Evolutionary conservation across 805 yeast genomes (phyloP).

Genomic region (Candida chauliodis): DNA sequence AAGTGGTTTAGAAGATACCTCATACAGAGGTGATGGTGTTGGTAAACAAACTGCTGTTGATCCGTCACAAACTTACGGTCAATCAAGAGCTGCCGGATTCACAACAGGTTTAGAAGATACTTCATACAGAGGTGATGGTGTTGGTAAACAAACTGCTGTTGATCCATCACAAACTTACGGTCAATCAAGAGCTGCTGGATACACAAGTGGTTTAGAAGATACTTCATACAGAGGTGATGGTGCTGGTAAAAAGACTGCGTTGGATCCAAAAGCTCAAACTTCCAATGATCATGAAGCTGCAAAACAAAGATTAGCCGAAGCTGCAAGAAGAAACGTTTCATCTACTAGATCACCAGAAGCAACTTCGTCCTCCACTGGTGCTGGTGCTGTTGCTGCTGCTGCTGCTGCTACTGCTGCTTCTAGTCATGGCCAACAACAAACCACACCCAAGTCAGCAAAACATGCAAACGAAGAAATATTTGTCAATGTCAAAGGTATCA

Average conservation of each 20-base stretch:
- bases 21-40: constrained; percentile 6
- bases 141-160: background rate
- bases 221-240: constrained; percentile 8
- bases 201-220: constrained; percentile 2
- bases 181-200: constrained; percentile 6
- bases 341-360: constrained; percentile 2
- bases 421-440: background rate
- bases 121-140: constrained; percentile 6
- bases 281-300: constrained; percentile 5
- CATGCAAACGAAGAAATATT: constrained; percentile 15
- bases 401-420: background rate
- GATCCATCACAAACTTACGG: constrained; percentile 4
- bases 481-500: constrained; percentile 29
- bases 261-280: constrained; percentile 5
- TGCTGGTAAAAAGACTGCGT: constrained; percentile 3
- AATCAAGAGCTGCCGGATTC: constrained; percentile 4
- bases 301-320: constrained; percentile 5
- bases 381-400: constrained; percentile 4
- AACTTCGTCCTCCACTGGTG: constrained; percentile 1
- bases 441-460: background rate
- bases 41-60: background rate
- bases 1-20: constrained; percentile 2
- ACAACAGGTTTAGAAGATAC: constrained; percentile 4
- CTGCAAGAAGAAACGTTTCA: constrained; percentile 7
- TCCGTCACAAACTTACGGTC: constrained; percentile 4